Evolutionary conservation across 768 basidiomycete genomes (phyloP).

Genomic region (Coprinopsis marcescibilis): DNA sequence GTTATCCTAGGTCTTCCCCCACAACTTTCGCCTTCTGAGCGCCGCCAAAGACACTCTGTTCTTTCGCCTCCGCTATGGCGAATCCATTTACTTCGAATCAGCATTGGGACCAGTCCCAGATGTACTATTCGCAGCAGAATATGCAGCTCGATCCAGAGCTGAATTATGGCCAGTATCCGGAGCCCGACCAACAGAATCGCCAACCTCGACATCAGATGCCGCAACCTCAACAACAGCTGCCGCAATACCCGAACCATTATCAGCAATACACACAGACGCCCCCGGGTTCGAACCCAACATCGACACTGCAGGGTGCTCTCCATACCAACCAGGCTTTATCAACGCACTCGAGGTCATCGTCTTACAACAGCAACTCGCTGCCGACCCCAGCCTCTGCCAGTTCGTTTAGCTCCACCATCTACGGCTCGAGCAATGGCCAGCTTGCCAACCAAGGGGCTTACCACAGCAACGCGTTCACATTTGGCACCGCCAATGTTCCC

Average conservation of each 20-base stretch:
- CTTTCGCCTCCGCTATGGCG: conserved; percentile 12
- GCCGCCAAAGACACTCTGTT: no score
- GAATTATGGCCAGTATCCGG: conserved; percentile 10
- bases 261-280: conserved; percentile 12
- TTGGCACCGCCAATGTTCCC: conserved; percentile 9
- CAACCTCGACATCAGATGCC: no score
- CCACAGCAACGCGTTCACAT: conserved; percentile 11
- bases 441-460: conserved; percentile 12
- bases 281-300: conserved; percentile 6
- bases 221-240: conserved; percentile 18
- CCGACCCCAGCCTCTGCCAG: conserved; percentile 8
- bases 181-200: no score
- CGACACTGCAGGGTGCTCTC: conserved; percentile 21
- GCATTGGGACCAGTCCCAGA: conserved; percentile 22
- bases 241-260: conserved; percentile 16
- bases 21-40: not conserved
- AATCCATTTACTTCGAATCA: conserved; percentile 21
- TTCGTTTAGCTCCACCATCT: conserved; percentile 11
- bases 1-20: no score
- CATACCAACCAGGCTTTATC: conserved; percentile 7
- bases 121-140: conserved; percentile 20
- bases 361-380: conserved; percentile 15
- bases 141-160: conserved; percentile 35
- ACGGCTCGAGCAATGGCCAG: conserved; percentile 12
- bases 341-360: conserved; percentile 10